These are phyloP conservation scores for Geotrichum candidum DNA, from an alignment of 1,139 yeast genomes.

Conservation along the genomic window DNA sequence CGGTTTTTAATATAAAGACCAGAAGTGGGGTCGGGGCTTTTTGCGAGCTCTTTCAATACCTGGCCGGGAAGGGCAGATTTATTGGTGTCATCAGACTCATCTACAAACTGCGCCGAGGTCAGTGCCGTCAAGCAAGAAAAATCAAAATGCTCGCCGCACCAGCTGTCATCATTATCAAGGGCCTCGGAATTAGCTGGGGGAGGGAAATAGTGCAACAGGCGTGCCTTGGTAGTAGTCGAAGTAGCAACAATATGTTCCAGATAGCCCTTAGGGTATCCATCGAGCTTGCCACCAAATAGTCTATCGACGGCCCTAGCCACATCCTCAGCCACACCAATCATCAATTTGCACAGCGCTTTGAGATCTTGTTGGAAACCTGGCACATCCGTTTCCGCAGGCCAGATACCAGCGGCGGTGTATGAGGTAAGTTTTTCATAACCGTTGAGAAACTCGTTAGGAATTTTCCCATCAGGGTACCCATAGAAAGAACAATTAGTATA, in stretches of 20 bases:
- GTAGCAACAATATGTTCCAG: conserved; percentile 43
- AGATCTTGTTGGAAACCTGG: conserved; percentile 30
- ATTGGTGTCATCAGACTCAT: conserved; percentile 33
- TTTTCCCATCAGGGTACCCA: conserved; percentile 41
- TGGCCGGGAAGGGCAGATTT: neutral
- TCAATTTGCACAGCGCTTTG: conserved; percentile 39
- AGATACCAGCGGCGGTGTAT: conserved; percentile 48
- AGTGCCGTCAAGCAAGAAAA: conserved; percentile 60
- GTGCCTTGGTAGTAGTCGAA: conserved; percentile 55
- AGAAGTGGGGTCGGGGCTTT: conserved; percentile 43
- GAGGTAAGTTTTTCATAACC: conserved; percentile 39
- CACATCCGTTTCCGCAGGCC: conserved; percentile 42
- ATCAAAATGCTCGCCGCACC: conserved; percentile 66
- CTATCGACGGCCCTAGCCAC: conserved; percentile 54
- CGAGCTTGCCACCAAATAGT: conserved; percentile 34
- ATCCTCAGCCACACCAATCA: conserved; percentile 45
- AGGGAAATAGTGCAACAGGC: conserved; percentile 49
- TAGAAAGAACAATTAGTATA: conserved; percentile 58
- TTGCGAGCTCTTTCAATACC: conserved; percentile 26
- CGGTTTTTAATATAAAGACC: conserved; percentile 54
- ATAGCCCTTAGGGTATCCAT: conserved; percentile 37
- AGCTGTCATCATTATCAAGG: conserved; percentile 30
- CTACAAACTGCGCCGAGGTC: conserved; percentile 51
- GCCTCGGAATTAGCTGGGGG: neutral
- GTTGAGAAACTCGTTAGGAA: conserved; percentile 36